Base-by-base conservation (phyloP, 1,284 basidiomycete species). In the Meira nashicola region DNA sequence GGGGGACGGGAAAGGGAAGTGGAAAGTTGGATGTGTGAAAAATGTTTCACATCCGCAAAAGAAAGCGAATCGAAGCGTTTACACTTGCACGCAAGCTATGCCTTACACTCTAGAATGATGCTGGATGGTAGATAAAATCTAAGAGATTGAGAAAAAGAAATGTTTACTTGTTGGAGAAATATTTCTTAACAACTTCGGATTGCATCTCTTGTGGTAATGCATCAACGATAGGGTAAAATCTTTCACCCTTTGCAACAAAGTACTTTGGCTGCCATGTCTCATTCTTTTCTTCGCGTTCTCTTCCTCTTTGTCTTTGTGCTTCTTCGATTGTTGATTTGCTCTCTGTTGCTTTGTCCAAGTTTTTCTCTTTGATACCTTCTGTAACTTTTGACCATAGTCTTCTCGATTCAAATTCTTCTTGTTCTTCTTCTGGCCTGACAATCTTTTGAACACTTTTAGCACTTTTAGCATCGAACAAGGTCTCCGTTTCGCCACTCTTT, bases 271-370 rank as follows among this genome's bases (percentile, higher is more conserved):
- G 80, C 71, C 84, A 86, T 63, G 82, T 82, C 62, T 86, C 82
- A 2, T 87, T 87, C 9, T 80, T 84, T 74, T 89, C 89, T 61
- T 95, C 92, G 59, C 90, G 83, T 76, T 82, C 81, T 68, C 83
- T 84, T n/a, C 89, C 86, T 51, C 85, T 80, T 68, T 93, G 89
- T 54, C 94, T 84, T 79, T 98, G 94, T 33, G 86, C 86, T 71
- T 96, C 92, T 81, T 99, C 94, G 1, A 99, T 91, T 12, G 83
- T 84, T 0, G 86, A 85, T 83, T 99, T 99, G 50, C 89, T 89
- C 43, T 86, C 85, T 9, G 93, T 96, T 11, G 95, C 95, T 23
- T 86, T 88, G 71, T 92, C 90, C 88, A 97, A 92, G 78, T 99
- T 90, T 74, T 88, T 90, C 47, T 82, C 82, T 54, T 84, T 80